These are phyloP conservation scores for Volvox reticuliferus DNA, from an alignment of 139 green algal genomes.

Conservation along the genomic window DNA sequence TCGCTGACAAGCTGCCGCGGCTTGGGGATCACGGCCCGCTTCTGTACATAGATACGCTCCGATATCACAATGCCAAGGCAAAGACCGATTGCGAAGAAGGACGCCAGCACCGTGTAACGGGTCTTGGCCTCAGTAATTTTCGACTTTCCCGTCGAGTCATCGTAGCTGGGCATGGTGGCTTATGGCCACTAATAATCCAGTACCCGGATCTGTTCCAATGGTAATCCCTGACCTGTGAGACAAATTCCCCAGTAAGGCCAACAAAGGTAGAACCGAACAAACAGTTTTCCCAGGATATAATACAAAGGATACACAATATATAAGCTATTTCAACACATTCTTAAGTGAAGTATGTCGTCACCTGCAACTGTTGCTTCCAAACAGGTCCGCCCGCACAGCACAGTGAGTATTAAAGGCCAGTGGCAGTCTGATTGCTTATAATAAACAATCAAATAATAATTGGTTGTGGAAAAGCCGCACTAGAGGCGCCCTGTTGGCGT, in stretches of 20 bases:
- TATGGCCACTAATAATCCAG: not conserved
- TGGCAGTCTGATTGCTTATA: too few relatives aligned
- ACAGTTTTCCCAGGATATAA: too few relatives aligned
- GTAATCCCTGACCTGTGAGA: too few relatives aligned
- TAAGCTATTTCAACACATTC: too few relatives aligned
- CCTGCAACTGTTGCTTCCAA: not conserved
- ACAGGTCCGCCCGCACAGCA: not conserved
- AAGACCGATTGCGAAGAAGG: slow-evolving; percentile 71
- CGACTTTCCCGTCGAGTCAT: slow-evolving; percentile 62
- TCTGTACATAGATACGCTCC: slow-evolving; percentile 74
- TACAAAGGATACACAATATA: too few relatives aligned
- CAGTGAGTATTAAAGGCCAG: too few relatives aligned
- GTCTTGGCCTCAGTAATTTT: slow-evolving; percentile 55
- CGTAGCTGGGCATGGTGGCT: slow-evolving; percentile 39
- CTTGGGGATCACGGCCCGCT: slow-evolving; percentile 38
- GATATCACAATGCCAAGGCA: slow-evolving; percentile 75
- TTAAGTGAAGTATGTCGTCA: not conserved
- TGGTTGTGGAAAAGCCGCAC: too few relatives aligned
- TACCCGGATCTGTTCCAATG: not conserved
- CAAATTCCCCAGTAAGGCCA: too few relatives aligned
- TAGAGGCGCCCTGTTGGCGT: too few relatives aligned
- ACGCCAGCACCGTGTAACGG: slow-evolving; percentile 56
- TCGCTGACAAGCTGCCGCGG: slow-evolving; percentile 39
- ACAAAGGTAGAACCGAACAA: too few relatives aligned
- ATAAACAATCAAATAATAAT: too few relatives aligned